Evolutionary conservation across 192 early-diverging fungal genomes (phyloP).

Genomic region (Podila epigama): DNA sequence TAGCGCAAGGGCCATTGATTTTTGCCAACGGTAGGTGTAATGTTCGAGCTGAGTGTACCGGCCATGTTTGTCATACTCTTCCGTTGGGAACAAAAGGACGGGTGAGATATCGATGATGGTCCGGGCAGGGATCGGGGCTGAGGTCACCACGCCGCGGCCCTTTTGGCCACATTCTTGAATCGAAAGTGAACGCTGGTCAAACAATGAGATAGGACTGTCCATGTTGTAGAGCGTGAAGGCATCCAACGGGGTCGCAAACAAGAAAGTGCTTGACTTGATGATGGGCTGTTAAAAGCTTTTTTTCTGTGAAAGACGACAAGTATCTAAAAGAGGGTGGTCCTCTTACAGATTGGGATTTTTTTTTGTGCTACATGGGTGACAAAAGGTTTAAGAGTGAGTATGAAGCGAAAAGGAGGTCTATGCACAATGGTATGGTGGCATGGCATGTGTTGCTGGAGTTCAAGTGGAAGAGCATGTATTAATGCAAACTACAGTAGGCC

Average conservation of each 20-base stretch:
- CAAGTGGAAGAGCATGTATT: too few relatives aligned
- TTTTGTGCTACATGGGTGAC: too few relatives aligned
- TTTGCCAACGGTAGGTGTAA: conserved; percentile 72
- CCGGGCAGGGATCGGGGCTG: conserved; percentile 29
- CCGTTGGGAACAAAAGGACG: conserved; percentile 57
- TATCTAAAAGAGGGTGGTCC: too few relatives aligned
- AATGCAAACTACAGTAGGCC: too few relatives aligned
- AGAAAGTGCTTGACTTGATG: conserved; percentile 1
- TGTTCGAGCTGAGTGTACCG: conserved; percentile 66
- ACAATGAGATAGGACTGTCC: conserved; percentile 31
- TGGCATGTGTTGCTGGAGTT: too few relatives aligned
- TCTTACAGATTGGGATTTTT: too few relatives aligned
- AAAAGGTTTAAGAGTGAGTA: too few relatives aligned
- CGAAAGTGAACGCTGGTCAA: conserved; percentile 43
- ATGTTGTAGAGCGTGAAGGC: conserved; percentile 5
- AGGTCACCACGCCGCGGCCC: conserved; percentile 68
- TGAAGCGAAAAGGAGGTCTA: too few relatives aligned
- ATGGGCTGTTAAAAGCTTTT: too few relatives aligned
- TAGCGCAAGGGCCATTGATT: conserved; percentile 65
- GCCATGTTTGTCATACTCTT: conserved; percentile 65
- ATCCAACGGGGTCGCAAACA: not conserved
- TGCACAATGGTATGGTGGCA: too few relatives aligned
- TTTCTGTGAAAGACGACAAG: not conserved
- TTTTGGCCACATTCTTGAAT: conserved; percentile 59
- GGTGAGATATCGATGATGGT: conserved; percentile 67